Percentiles rank a stretch among this genome's conserved stretches.
Evolutionary conservation across 139 green algal species (phyloP).

Genomic region (Micractinium sp.): DNA sequence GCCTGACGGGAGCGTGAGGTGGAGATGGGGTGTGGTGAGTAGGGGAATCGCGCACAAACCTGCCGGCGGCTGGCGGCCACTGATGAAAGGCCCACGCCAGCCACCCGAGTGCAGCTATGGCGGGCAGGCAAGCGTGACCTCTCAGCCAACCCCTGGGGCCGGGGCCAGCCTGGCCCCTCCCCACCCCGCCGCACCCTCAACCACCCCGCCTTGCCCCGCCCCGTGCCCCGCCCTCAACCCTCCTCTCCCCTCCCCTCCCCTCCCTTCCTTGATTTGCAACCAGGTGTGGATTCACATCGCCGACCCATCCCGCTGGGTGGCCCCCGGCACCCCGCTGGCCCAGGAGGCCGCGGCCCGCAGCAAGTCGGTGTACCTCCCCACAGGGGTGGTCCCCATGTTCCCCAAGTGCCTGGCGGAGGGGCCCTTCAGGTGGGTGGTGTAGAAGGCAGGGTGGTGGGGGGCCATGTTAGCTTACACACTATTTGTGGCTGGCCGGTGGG

Average conservation of each 20-base stretch:
- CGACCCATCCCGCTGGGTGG: slow-evolving; percentile 50
- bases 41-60: too few relatives aligned
- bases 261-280: neutral
- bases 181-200: too few relatives aligned
- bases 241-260: neutral
- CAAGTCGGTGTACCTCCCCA: slow-evolving; percentile 86
- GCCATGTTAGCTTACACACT: too few relatives aligned
- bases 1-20: neutral
- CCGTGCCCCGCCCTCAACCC: neutral
- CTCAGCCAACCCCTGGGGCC: too few relatives aligned
- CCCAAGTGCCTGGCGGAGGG: slow-evolving; percentile 74
- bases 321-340: slow-evolving; percentile 54
- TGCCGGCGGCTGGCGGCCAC: too few relatives aligned
- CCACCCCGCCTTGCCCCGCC: too few relatives aligned
- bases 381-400: slow-evolving; percentile 86
- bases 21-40: neutral
- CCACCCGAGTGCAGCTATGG: neutral
- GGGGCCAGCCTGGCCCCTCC: too few relatives aligned
- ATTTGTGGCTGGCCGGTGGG: too few relatives aligned
- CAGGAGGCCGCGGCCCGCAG: slow-evolving; percentile 61
- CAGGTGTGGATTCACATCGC: slow-evolving; percentile 93
- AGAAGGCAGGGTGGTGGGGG: too few relatives aligned
- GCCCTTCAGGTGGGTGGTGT: slow-evolving; percentile 66
- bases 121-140: too few relatives aligned
- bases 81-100: too few relatives aligned